These are phyloP conservation scores for Zymoseptoria brevis DNA, from an alignment of 2,329 filamentous ascomycete species.

Conservation along the genomic window DNA sequence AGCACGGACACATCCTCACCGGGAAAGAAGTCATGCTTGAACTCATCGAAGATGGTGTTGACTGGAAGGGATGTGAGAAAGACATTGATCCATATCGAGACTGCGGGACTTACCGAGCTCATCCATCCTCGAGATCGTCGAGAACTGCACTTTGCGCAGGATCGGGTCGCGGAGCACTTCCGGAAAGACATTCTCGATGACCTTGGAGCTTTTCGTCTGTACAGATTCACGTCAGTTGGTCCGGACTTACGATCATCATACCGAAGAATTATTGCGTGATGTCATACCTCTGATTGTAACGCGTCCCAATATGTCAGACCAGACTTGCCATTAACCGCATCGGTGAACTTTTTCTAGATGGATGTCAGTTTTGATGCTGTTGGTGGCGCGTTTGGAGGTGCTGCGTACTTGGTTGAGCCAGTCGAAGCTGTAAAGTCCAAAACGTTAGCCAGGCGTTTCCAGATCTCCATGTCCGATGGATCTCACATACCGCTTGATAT, in stretches of 20 bases:
- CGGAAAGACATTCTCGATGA: conserved; percentile 87
- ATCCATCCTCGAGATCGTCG: conserved; percentile 80
- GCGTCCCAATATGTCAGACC: conserved; percentile 89
- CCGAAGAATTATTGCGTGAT: conserved; percentile 1
- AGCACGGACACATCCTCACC: conserved; percentile 75
- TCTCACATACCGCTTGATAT: conserved; percentile 63
- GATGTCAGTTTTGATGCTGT: conserved; percentile 11
- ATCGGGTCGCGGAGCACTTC: conserved; percentile 87
- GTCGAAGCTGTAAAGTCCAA: conserved; percentile 57
- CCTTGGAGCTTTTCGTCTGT: conserved; percentile 60
- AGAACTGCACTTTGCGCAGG: conserved; percentile 83
- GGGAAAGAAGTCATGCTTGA: conserved; percentile 84
- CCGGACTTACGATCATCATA: conserved; percentile 4
- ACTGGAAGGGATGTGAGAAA: conserved; percentile 26
- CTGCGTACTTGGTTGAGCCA: conserved; percentile 77
- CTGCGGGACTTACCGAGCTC: conserved; percentile 50
- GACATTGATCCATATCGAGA: background rate
- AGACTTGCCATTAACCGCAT: conserved; percentile 90
- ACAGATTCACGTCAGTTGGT: conserved; percentile 14
- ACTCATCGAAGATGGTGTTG: conserved; percentile 53
- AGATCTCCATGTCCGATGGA: background rate
- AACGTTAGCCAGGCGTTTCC: conserved; percentile 6
- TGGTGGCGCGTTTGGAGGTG: background rate
- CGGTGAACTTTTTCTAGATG: conserved; percentile 74
- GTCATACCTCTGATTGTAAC: conserved; percentile 39